A percentile compares a stretch with the other conserved stretches of the same genome.
Evolutionary conservation across 768 basidiomycete species (phyloP).

Genomic region (Lentinula guzmanii): DNA sequence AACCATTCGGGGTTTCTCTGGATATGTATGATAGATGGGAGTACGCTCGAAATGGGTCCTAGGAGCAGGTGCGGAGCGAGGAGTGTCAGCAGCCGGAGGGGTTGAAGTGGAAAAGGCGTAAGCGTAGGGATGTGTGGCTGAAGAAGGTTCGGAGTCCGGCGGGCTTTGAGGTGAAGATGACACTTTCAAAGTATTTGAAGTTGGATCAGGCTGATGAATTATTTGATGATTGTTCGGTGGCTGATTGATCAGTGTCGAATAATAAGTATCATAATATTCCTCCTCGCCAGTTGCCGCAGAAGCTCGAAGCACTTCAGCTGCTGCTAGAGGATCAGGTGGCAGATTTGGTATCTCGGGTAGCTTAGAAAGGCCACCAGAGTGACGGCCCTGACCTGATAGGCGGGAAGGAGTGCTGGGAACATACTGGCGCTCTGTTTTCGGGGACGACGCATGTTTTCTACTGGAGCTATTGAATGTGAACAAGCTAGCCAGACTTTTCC

Average conservation of each 20-base stretch:
- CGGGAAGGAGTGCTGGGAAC: background rate
- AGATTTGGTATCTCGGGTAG: background rate
- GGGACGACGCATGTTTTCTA: constrained; percentile 17
- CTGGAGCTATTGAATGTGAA: constrained; percentile 38
- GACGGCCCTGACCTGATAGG: background rate
- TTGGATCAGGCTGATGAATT: constrained; percentile 10
- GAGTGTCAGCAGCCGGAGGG: background rate
- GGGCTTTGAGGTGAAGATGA: constrained; percentile 14
- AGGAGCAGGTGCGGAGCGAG: constrained; percentile 5
- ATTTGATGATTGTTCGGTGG: constrained; percentile 2
- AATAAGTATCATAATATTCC: constrained; percentile 49
- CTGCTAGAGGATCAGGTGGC: constrained; percentile 2
- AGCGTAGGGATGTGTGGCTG: constrained; percentile 46
- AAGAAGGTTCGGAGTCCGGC: constrained; percentile 17
- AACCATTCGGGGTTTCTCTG: background rate
- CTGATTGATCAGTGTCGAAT: constrained; percentile 25
- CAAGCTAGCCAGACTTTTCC: constrained; percentile 49
- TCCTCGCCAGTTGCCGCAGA: constrained; percentile 25
- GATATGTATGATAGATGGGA: background rate
- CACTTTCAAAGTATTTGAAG: constrained; percentile 11
- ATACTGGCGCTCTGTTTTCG: constrained; percentile 9
- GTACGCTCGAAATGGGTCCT: constrained; percentile 1
- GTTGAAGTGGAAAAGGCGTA: constrained; percentile 26
- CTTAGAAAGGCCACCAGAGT: background rate
- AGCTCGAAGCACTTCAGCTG: constrained; percentile 4